Conservation (phyloP, 345 rosid genomes). For the Bruguiera parviflora region DNA sequence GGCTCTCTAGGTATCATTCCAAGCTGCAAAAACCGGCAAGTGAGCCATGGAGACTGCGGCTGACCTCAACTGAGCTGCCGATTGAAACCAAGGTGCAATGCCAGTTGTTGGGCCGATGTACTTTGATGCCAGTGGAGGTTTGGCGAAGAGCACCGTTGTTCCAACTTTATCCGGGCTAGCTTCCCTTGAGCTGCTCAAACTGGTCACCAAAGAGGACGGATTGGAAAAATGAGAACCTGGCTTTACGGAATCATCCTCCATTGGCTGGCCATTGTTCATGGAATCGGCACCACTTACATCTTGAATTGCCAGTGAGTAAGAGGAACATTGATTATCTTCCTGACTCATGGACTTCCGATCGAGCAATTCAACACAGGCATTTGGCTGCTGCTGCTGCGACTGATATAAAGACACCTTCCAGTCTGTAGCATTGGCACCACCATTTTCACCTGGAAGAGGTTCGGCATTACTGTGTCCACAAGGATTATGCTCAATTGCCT, state of each 20-base stretch:
- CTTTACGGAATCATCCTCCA: slow-evolving; percentile 33
- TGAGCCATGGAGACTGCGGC: slow-evolving; percentile 49
- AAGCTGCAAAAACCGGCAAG: slow-evolving; percentile 67
- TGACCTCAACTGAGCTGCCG: slow-evolving; percentile 39
- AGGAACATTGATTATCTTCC: slow-evolving; percentile 23
- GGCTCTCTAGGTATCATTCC: slow-evolving; percentile 51
- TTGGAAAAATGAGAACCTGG: slow-evolving; percentile 41
- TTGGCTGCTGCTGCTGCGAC: slow-evolving; percentile 30
- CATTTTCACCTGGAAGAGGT: slow-evolving; percentile 13
- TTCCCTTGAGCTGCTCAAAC: slow-evolving; percentile 67
- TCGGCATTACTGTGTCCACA: slow-evolving; percentile 16
- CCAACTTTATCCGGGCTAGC: slow-evolving; percentile 56
- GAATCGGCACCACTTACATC: slow-evolving; percentile 45
- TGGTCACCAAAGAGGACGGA: slow-evolving; percentile 59
- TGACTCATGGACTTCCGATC: slow-evolving; percentile 28
- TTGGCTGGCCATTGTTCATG: slow-evolving; percentile 30
- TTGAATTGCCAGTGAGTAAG: slow-evolving; percentile 37
- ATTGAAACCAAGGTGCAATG: slow-evolving; percentile 48
- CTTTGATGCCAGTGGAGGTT: slow-evolving; percentile 56
- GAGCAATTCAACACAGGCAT: slow-evolving; percentile 25
- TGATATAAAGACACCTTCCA: slow-evolving; percentile 47
- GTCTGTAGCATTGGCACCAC: slow-evolving; percentile 28
- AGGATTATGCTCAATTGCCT: slow-evolving; percentile 17
- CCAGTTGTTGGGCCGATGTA: slow-evolving; percentile 32
- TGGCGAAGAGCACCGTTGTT: slow-evolving; percentile 38